Conservation (phyloP, 169 alveolate species). For the Plasmodium billcollinsi region DNA sequence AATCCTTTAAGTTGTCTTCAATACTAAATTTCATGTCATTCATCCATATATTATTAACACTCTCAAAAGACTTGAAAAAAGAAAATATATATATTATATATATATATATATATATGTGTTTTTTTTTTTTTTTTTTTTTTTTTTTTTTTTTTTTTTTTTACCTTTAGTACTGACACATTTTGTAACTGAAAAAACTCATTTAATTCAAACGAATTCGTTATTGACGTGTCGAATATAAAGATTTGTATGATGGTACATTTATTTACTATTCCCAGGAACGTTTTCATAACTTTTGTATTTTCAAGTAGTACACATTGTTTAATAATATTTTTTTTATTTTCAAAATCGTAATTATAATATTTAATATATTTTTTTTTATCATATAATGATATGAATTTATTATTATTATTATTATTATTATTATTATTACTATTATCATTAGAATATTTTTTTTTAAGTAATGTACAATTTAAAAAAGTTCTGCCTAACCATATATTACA, state of each 20-base stretch:
- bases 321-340: constrained; percentile 71
- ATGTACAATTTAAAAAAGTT: constrained; percentile 3
- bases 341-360: constrained; percentile 74
- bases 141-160: background rate
- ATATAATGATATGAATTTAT: background rate
- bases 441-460: no score
- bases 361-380: constrained; percentile 33
- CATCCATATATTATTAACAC: constrained; percentile 73
- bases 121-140: background rate
- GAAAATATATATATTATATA: background rate
- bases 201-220: constrained; percentile 41
- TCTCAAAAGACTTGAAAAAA: constrained; percentile 58
- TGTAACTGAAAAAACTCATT: constrained; percentile 71
- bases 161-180: constrained; percentile 61
- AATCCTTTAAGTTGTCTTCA: constrained; percentile 65
- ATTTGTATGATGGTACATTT: constrained; percentile 52
- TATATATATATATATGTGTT: background rate
- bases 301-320: constrained; percentile 71
- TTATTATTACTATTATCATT: no score
- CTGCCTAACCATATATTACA: constrained; percentile 69
- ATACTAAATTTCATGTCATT: constrained; percentile 55
- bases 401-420: constrained; percentile 1
- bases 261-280: constrained; percentile 43
- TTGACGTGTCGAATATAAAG: constrained; percentile 48
- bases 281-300: constrained; percentile 56